Conservation (phyloP, 2,329 filamentous ascomycete species). For the Metarhizium humberi region DNA sequence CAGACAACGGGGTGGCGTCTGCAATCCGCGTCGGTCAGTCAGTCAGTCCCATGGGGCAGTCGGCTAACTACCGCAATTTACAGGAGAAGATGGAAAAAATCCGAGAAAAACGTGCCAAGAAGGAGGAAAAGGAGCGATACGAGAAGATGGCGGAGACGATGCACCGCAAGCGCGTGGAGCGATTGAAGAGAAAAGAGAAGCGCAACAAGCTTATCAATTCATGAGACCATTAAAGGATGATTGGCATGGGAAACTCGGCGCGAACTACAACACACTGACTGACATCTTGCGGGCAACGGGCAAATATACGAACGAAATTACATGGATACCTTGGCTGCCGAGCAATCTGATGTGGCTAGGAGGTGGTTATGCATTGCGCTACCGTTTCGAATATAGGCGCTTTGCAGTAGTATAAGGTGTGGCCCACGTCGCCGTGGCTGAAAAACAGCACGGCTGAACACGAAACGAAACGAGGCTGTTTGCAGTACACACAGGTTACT, state of each 20-base stretch:
- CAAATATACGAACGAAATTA: not conserved
- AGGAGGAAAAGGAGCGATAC: constrained; percentile 88
- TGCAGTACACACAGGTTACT: not conserved
- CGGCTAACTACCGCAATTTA: constrained; percentile 8
- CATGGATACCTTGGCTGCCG: not conserved
- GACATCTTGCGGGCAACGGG: not conserved
- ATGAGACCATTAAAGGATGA: constrained; percentile 22
- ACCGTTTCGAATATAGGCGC: not conserved
- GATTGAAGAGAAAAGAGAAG: constrained; percentile 92
- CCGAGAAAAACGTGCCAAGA: constrained; percentile 75
- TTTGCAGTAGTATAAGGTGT: not conserved
- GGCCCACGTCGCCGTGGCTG: not conserved
- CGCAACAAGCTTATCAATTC: constrained; percentile 76
- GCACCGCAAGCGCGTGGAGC: constrained; percentile 90
- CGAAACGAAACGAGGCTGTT: not conserved
- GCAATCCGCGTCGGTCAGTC: not conserved
- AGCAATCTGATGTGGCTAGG: not conserved
- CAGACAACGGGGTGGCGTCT: not conserved
- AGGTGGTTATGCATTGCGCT: not conserved
- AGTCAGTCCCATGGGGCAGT: not conserved
- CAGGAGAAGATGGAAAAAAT: constrained; percentile 71
- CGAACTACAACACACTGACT: not conserved
- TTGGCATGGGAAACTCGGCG: not conserved
- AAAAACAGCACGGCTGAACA: not conserved
- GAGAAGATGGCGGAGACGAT: constrained; percentile 95